These are phyloP conservation scores for Pogostemon cablin DNA, from an alignment of 257 asterid species.

Conservation along the genomic window DNA sequence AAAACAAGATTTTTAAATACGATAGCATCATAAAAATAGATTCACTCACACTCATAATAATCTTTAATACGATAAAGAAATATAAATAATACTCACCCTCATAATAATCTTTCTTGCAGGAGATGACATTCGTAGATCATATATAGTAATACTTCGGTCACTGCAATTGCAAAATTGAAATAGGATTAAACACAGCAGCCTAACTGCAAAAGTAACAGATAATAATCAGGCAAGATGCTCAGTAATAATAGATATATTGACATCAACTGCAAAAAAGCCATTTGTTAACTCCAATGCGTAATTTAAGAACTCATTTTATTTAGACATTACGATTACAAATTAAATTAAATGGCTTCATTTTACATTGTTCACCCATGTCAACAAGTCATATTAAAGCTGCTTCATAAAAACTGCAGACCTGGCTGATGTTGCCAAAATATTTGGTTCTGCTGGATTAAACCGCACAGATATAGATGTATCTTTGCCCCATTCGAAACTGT, in stretches of 20 bases:
- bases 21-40: neutral
- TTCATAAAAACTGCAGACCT: constrained; percentile 51
- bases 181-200: constrained; percentile 22
- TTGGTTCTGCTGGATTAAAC: constrained; percentile 95
- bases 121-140: constrained; percentile 74
- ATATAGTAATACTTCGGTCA: constrained; percentile 89
- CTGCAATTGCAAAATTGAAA: constrained; percentile 48
- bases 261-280: constrained; percentile 8
- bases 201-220: constrained; percentile 7
- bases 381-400: constrained; percentile 16
- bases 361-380: neutral
- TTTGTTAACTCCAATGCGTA: constrained; percentile 16
- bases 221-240: constrained; percentile 22
- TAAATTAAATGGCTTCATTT: constrained; percentile 12
- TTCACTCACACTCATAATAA: neutral
- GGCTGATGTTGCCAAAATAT: constrained; percentile 81
- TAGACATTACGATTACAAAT: constrained; percentile 22
- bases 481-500: constrained; percentile 82
- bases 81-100: constrained; percentile 54
- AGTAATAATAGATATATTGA: constrained; percentile 22
- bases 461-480: constrained; percentile 75
- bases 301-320: neutral
- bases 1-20: neutral
- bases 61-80: constrained; percentile 11
- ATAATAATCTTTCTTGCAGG: constrained; percentile 82